Conservation (phyloP, 1,284 basidiomycete genomes). For the Melampsora abietis-canadensis region DNA sequence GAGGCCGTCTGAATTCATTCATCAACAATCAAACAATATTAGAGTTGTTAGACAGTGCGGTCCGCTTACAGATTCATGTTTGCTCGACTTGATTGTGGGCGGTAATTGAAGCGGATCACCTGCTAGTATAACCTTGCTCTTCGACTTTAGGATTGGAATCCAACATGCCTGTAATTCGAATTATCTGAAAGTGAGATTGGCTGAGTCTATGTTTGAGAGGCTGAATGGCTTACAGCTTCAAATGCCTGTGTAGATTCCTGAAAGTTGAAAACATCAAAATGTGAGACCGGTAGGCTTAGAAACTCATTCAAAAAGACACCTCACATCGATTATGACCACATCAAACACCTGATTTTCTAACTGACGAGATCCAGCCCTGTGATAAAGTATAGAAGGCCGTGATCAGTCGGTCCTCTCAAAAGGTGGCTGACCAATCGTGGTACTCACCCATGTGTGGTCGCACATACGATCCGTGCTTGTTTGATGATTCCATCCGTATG, state of each 20-base stretch:
- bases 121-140: constrained; percentile 76
- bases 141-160: constrained; percentile 82
- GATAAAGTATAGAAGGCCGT: background rate
- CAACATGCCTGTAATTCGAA: constrained; percentile 71
- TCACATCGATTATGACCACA: constrained; percentile 41
- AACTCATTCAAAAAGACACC: background rate
- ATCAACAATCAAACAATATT: too few species aligned
- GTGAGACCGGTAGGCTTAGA: background rate
- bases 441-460: constrained; percentile 67
- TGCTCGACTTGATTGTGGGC: constrained; percentile 74
- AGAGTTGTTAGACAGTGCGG: too few species aligned
- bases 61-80: constrained; percentile 20
- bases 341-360: constrained; percentile 40
- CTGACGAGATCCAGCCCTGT: constrained; percentile 38
- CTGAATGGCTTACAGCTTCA: constrained; percentile 61
- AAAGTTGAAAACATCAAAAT: background rate
- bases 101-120: constrained; percentile 63
- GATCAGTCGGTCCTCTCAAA: background rate
- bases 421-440: constrained; percentile 66
- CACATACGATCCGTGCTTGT: constrained; percentile 10
- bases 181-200: constrained; percentile 57
- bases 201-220: constrained; percentile 65
- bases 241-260: constrained; percentile 43
- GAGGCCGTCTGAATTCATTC: background rate
- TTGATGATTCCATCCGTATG: constrained; percentile 22